Base-by-base conservation (phyloP, 768 basidiomycete species). In the Leucosporidium yakuticum region DNA sequence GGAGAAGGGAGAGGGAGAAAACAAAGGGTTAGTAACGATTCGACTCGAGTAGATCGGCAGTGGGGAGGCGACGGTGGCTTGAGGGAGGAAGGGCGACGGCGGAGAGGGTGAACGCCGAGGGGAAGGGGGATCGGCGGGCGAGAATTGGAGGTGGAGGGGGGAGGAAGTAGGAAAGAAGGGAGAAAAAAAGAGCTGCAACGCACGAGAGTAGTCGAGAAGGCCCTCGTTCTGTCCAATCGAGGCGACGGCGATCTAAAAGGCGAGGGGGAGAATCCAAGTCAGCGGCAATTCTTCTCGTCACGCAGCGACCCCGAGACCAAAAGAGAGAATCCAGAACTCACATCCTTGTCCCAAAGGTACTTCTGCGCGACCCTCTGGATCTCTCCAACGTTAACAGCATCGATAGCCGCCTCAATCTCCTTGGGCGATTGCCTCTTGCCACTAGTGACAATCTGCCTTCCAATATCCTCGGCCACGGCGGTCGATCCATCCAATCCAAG, bases 391-490 rank as follows among this genome's bases (percentile, higher is more conserved):
- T 86, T 87, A 64, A 99, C 91, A 29, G 88, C 87, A 77, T 98
- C 92, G 55, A 98, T 86, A 31, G 91, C 91, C 65, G 83, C 83
- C 83, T 97, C 96, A 71, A 94, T 92, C 81, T 99, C 91, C 78
- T 87, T 85, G 59, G 96, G 95, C 23, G 93, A 89, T 81, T 89
- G 83, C 75, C 96, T 83, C 71, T 83, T 87, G 64, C 96, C 96
- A 70, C 87, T 91, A 44, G 95, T 98, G 68, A 99, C 90, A 68
- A 99, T 84, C 78, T 97, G 95, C 75, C 94, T 83, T n/a, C 96
- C 95, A 79, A 98, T 93, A 76, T 99, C 96, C 82, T 99, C 96
- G 44, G 96, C 95, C 69, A 94, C 85, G 62, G 93, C 91, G 39
- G 93, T 97, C 23, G 91, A 89, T n/a, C 96, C 96, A 75, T 98